phyloP scores from a whole-genome alignment of 2,329 filamentous ascomycete genomes.

The Colletotrichum coccodes region DNA sequence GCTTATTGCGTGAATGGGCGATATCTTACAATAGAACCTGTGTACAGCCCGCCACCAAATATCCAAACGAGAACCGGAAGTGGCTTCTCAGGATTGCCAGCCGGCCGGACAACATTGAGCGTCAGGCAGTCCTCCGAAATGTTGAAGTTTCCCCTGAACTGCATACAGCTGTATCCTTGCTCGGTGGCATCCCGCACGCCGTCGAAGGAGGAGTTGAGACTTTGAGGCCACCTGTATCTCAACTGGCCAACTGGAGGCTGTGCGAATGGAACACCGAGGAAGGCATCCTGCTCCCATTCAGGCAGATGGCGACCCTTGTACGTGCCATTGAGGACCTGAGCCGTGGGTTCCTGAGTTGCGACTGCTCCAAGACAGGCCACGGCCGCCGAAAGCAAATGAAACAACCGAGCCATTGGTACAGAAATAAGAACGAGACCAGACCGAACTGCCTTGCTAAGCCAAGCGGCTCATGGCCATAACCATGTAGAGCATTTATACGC shows the following conservation, averaged over 20 bases:
- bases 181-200: constrained; percentile 50
- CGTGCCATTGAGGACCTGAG: constrained; percentile 43
- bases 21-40: constrained; percentile 52
- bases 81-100: constrained; percentile 41
- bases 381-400: neutral
- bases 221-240: constrained; percentile 48
- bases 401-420: constrained; percentile 10
- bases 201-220: constrained; percentile 50
- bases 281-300: constrained; percentile 50
- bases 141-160: constrained; percentile 52
- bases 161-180: constrained; percentile 58
- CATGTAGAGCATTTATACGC: constrained; percentile 15
- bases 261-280: constrained; percentile 48
- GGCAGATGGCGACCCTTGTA: constrained; percentile 45
- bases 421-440: neutral
- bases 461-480: neutral
- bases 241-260: constrained; percentile 48
- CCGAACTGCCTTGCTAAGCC: neutral
- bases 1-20: neutral
- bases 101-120: constrained; percentile 53
- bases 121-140: constrained; percentile 61
- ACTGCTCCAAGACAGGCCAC: constrained; percentile 14
- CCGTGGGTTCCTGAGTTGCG: constrained; percentile 25
- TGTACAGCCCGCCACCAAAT: constrained; percentile 64
- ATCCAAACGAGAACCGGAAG: constrained; percentile 65